Evolutionary conservation across 805 yeast species (phyloP).

Genomic region (Yamadazyma takamatsuzukensis): DNA sequence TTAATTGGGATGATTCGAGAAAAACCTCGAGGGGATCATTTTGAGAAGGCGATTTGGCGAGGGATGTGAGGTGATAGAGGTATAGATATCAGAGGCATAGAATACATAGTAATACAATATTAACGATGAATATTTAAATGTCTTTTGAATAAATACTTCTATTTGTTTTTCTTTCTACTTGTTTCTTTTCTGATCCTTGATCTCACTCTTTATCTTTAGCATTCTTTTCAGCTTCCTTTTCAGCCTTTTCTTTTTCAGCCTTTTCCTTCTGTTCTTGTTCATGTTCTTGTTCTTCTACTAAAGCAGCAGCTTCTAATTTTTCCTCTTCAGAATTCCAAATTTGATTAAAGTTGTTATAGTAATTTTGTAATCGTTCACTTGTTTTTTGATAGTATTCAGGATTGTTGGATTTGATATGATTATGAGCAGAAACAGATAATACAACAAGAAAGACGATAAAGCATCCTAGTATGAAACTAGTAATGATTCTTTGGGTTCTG

Average conservation of each 20-base stretch:
- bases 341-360: slow-evolving; percentile 2
- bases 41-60: slow-evolving; percentile 72
- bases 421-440: slow-evolving; percentile 27
- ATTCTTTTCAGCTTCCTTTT: slow-evolving; percentile 5
- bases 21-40: slow-evolving; percentile 56
- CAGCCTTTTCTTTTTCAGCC: slow-evolving; percentile 1
- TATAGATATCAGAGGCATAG: no score
- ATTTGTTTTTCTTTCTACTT: no score
- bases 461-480: slow-evolving; percentile 18
- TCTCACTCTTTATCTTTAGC: slow-evolving; percentile 1
- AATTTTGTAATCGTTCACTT: slow-evolving; percentile 8
- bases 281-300: no score
- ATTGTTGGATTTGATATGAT: slow-evolving; percentile 15
- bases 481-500: slow-evolving; percentile 28
- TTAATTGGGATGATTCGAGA: slow-evolving; percentile 67
- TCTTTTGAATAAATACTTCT: no score
- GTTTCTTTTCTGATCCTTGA: not conserved
- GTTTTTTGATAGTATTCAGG: slow-evolving; percentile 10
- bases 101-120: no score
- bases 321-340: slow-evolving; percentile 2
- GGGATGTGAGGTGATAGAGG: slow-evolving; percentile 47
- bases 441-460: slow-evolving; percentile 23
- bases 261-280: slow-evolving; percentile 6
- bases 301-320: no score
- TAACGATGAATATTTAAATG: no score